Base-by-base conservation (phyloP, 768 basidiomycete genomes). In the Boletus sp. region DNA sequence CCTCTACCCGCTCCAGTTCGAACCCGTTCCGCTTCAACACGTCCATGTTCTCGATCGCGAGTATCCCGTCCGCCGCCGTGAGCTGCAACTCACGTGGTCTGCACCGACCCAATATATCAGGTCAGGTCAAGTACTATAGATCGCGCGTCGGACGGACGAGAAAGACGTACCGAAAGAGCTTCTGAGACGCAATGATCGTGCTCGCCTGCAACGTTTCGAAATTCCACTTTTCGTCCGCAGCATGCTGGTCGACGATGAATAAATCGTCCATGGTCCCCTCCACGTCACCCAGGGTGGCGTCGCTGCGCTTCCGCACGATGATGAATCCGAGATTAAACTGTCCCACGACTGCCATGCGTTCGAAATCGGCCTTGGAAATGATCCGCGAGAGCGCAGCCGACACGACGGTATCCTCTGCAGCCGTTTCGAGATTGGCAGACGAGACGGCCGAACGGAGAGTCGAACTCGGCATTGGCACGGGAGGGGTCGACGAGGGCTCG, bases 311-410 rank as follows among this genome's bases (percentile, higher is more conserved):
- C 7, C 95, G 83, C 3, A 84, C 83, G 55, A 99, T 81, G 71
- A 99, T 93, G 73, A 99, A 99, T 0, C 95, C 95, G 33, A 88
- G 80, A 64, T 99, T 99, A 73, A 98, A 99, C 72, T 99, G 97
- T 0, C 97, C 97, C 42, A 96, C 62, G 12, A 97, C 74, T 0
- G 86, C 78, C 97, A 99, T 98, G 7, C 63, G 62, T 7, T 71
- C 80, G 64, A 99, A 98, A 73, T 99, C 95, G 2, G 72, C 68
- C 75, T 98, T 98, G 42, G 84, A 80, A 29, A 99, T 94, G 35
- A 93, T 85, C 15, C 95, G 83, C 11, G 90, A 81, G 2, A 99
- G 83, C 0, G 86, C 86, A 48, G 82, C 82, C 20, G 82, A 80
- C 0, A 83, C 89, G 12, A 77, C 80, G 14, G 73, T 78, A 14